phyloP scores from a whole-genome alignment of 148 eudicot genomes.

The Camellia japonica region DNA sequence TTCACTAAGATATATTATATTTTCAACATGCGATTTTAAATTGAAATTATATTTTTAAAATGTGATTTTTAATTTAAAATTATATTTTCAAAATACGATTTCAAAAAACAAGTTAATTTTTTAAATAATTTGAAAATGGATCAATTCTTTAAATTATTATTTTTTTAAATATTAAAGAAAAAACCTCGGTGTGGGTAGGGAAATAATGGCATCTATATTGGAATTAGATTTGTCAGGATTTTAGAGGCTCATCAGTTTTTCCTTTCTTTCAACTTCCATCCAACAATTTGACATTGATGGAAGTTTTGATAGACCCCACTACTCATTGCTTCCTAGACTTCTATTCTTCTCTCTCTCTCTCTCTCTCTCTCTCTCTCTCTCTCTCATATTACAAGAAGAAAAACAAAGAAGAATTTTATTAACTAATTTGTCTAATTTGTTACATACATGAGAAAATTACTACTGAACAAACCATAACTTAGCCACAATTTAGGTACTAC shows the following conservation, averaged over 20 bases:
- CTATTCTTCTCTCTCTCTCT: background rate
- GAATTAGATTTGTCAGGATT: constrained; percentile 27
- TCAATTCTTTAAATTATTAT: too few species aligned
- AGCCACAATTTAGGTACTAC: background rate
- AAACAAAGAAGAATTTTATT: background rate
- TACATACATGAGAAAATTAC: background rate
- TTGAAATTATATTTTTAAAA: too few species aligned
- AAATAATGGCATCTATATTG: background rate
- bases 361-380: background rate
- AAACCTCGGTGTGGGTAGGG: too few species aligned
- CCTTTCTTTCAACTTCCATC: constrained; percentile 12
- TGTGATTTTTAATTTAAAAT: too few species aligned
- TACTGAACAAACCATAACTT: background rate
- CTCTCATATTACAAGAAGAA: background rate
- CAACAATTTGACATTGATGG: constrained; percentile 29
- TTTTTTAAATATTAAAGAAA: too few species aligned
- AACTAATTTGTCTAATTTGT: background rate
- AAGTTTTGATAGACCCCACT: constrained; percentile 30
- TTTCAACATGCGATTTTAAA: too few species aligned
- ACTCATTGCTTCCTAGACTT: constrained; percentile 27
- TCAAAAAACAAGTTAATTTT: too few species aligned
- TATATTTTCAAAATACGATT: too few species aligned
- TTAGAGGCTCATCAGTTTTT: constrained; percentile 19
- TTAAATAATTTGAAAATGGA: too few species aligned
- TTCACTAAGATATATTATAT: too few species aligned